Conservation (phyloP, 208 protist genomes). For the Leptomonas pyrrhocoris region DNA sequence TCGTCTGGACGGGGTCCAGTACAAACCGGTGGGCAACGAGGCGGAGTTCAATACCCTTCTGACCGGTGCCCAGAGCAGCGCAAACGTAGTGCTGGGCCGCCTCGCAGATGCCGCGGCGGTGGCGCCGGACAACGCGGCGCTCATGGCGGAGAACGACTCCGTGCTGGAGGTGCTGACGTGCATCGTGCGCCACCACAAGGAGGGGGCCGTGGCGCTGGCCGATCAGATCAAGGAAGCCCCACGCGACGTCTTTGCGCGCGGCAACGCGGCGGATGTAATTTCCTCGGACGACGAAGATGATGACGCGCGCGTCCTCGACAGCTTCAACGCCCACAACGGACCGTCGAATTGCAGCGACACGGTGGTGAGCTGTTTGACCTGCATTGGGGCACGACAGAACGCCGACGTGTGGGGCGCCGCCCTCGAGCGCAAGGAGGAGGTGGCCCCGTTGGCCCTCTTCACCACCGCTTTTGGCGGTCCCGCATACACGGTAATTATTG, state of each 20-base stretch:
- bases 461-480: conserved; percentile 30
- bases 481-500: conserved; percentile 31
- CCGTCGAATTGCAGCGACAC: conserved; percentile 21
- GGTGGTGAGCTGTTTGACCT: conserved; percentile 28
- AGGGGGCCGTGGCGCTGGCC: conserved; percentile 24
- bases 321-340: conserved; percentile 27
- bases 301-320: conserved; percentile 1
- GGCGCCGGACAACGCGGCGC: conserved; percentile 5
- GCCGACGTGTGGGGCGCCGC: conserved; percentile 19
- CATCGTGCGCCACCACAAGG: conserved; percentile 39
- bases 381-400: conserved; percentile 25
- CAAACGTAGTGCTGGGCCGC: conserved; percentile 18
- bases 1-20: conserved; percentile 36
- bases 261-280: neutral
- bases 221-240: conserved; percentile 17
- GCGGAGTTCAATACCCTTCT: conserved; percentile 32
- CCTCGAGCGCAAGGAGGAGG: conserved; percentile 15
- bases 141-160: conserved; percentile 22
- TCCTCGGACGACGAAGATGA: conserved; percentile 37
- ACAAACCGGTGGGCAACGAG: conserved; percentile 25
- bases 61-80: conserved; percentile 38
- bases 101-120: conserved; percentile 27
- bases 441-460: conserved; percentile 14
- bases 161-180: conserved; percentile 42
- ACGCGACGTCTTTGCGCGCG: conserved; percentile 5